Evolutionary conservation across 148 eudicot genomes (phyloP), one percentile per base, ranked within the genome.

Genomic region (Limonium bicolor): DNA sequence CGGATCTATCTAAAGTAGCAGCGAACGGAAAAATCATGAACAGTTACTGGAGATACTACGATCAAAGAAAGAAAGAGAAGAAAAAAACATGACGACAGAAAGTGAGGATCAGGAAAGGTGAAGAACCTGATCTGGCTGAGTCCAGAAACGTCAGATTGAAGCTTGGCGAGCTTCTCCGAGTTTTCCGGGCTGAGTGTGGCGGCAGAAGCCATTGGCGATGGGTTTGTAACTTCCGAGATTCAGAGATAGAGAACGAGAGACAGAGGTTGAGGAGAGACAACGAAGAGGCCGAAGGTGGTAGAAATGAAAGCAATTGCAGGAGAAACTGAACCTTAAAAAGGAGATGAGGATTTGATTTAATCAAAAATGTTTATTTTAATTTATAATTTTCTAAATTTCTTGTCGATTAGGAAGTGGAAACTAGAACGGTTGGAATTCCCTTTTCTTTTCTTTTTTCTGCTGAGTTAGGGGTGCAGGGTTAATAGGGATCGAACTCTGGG

Each of bases 151-250:
- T 46, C n/a, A 7, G 56, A 27, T 20, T 52, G 35, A 46, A 52
- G 56, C 46, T 40, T 27, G 14, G 46, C 19, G 36, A 52, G 46
- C 47, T 52, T 52, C 11, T 38, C 46, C 15, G 55, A 23, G 19
- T 51, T 30, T 5, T 28, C 48, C 5, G 22, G 7, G 16, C 44
- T 40, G 7, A 40, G 44, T 3, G 48, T 25, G 18, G 30, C 55
- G 38, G 55, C 44, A 23, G 41, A 26, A 16, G 55, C 55, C 56
- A 52, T 52, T 38, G 36, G 17, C 19, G 46, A 52, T 27, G n/a
- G 28, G 16, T 23, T 43, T 43, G 11, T 11, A 20, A 43, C 13
- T 8, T 43, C 27, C 18, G 48, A 43, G 29, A 43, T 25, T 43
- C 13, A 25, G 48, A 43, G 20, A 43, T n/a, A n/a, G n/a, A n/a